Percentiles rank a stretch among this genome's conserved stretches.
These are phyloP conservation scores for Xerocomus nothofagi DNA, from an alignment of 1,284 basidiomycete species.

Conservation along the genomic window DNA sequence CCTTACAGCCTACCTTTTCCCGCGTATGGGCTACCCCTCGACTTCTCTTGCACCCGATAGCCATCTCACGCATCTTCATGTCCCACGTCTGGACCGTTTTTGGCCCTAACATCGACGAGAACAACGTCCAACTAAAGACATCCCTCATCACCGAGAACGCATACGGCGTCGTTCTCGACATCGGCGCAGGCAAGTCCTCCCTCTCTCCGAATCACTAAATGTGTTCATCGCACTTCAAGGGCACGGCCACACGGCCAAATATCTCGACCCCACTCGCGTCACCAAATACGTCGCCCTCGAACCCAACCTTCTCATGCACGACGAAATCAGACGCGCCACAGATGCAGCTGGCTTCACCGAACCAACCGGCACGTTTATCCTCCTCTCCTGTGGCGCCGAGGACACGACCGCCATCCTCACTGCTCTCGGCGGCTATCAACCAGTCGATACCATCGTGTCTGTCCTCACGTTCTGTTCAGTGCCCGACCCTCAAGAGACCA, in stretches of 20 bases:
- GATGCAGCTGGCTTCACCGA: slow-evolving; percentile 53
- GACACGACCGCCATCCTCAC: slow-evolving; percentile 47
- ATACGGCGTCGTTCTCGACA: slow-evolving; percentile 61
- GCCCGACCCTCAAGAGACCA: slow-evolving; percentile 46
- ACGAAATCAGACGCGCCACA: slow-evolving; percentile 49
- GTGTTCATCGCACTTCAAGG: slow-evolving; percentile 38
- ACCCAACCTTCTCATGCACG: slow-evolving; percentile 65
- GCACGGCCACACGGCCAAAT: slow-evolving; percentile 58
- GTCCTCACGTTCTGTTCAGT: slow-evolving; percentile 62
- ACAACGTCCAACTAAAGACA: slow-evolving; percentile 43
- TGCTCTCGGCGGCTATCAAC: slow-evolving; percentile 38
- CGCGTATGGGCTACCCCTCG: slow-evolving; percentile 43
- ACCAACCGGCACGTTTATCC: slow-evolving; percentile 41
- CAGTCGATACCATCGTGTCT: slow-evolving; percentile 58
- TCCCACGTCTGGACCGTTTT: slow-evolving; percentile 55
- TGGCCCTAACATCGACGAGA: slow-evolving; percentile 50
- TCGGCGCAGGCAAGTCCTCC: slow-evolving; percentile 55
- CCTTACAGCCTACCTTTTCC: slow-evolving; percentile 50
- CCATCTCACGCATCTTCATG: slow-evolving; percentile 59
- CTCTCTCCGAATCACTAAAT: background rate
- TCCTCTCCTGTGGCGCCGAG: slow-evolving; percentile 58
- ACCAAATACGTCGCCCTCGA: slow-evolving; percentile 68
- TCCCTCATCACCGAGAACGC: slow-evolving; percentile 55
- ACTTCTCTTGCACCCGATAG: slow-evolving; percentile 46
- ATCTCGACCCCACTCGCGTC: slow-evolving; percentile 55